Evolutionary conservation across 2,329 filamentous ascomycete genomes (phyloP).

Genomic region (Fusarium sp.): DNA sequence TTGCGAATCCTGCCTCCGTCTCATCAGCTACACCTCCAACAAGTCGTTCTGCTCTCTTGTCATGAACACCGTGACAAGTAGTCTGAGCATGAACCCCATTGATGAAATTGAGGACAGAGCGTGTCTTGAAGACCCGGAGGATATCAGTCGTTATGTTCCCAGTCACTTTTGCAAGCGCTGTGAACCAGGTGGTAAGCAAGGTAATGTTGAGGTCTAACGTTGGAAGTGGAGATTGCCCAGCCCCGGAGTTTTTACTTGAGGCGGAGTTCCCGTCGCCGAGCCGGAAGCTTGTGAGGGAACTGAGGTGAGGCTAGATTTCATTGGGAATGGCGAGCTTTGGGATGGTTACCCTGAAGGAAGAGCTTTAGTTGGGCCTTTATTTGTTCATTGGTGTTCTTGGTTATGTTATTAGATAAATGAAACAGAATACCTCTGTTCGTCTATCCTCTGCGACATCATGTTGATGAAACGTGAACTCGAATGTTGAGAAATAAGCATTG

Average conservation of each 20-base stretch:
- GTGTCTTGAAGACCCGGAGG: neutral
- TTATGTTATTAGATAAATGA: too few species aligned
- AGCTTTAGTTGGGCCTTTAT: fast-evolving
- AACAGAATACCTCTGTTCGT: neutral
- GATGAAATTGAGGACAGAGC: neutral
- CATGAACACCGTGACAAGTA: too few species aligned
- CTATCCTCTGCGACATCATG: too few species aligned
- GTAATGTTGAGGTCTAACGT: neutral
- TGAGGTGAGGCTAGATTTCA: neutral
- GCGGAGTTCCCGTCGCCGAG: neutral
- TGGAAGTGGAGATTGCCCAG: neutral
- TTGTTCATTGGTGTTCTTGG: too few species aligned
- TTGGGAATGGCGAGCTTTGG: neutral
- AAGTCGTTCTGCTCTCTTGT: neutral
- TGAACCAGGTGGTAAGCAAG: neutral
- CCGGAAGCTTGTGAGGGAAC: neutral
- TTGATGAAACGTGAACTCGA: fast-evolving
- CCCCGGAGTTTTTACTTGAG: neutral
- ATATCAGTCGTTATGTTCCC: neutral
- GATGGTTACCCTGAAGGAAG: neutral
- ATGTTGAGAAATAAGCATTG: neutral
- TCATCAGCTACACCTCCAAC: neutral
- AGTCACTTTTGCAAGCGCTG: neutral
- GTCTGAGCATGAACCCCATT: neutral
- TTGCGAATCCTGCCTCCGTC: constrained; percentile 1